phyloP scores from a whole-genome alignment of 1,139 yeast genomes.

The Blastobotrys petasosporus region DNA sequence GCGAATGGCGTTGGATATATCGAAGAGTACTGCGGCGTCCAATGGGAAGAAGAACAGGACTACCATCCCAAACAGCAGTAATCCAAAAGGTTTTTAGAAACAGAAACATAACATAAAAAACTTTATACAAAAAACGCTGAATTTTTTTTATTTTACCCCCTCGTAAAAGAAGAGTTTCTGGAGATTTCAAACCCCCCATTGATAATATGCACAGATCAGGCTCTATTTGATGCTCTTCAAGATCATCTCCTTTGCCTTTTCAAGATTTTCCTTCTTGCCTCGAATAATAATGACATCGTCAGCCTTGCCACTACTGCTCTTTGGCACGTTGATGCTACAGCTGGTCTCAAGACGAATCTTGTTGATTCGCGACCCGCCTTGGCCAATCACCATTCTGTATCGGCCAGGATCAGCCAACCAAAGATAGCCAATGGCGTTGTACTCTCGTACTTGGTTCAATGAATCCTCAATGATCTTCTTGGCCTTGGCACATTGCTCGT shows the following conservation, averaged over 20 bases:
- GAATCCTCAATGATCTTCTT: conserved; percentile 30
- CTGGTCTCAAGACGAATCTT: conserved; percentile 55
- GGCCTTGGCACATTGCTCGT: conserved; percentile 36
- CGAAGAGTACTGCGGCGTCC: conserved; percentile 91
- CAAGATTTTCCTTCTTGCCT: conserved; percentile 41
- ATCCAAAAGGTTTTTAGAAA: too few species aligned
- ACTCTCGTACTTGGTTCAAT: conserved; percentile 33
- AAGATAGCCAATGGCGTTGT: conserved; percentile 42
- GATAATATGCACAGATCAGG: not conserved
- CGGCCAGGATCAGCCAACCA: conserved; percentile 43
- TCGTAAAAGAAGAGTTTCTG: too few species aligned
- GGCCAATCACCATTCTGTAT: conserved; percentile 64
- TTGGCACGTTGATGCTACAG: conserved; percentile 61
- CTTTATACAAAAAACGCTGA: too few species aligned
- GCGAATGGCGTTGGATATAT: conserved; percentile 67
- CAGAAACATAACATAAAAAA: too few species aligned
- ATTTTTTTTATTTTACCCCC: too few species aligned
- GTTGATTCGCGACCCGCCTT: conserved; percentile 65
- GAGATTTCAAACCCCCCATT: too few species aligned
- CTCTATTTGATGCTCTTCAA: conserved; percentile 18
- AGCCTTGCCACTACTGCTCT: conserved; percentile 44
- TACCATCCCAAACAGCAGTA: too few species aligned
- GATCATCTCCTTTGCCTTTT: conserved; percentile 40
- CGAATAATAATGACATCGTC: conserved; percentile 29
- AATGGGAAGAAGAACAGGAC: conserved; percentile 59